Evolutionary conservation across 108 stramenopile genomes (phyloP).

Genomic region (Conticribra guillardii): DNA sequence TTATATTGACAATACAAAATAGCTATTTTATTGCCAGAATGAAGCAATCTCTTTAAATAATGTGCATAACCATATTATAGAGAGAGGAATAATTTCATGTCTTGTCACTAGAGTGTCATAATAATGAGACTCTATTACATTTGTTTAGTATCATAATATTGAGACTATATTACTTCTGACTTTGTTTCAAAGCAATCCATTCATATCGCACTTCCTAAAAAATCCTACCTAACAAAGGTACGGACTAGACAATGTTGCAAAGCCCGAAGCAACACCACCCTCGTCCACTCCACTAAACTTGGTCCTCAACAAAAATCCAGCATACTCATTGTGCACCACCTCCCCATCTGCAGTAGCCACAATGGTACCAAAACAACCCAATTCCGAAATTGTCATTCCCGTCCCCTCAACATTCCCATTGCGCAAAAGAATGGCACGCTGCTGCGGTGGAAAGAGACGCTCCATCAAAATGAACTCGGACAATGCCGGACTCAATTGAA

Average conservation of each 20-base stretch:
- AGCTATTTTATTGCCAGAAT: no score
- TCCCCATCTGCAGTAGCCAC: conserved; percentile 54
- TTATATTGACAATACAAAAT: no score
- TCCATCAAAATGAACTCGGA: conserved; percentile 91
- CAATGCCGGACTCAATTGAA: conserved; percentile 32
- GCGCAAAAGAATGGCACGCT: conserved; percentile 72
- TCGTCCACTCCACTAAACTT: conserved; percentile 89
- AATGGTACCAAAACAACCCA: conserved; percentile 81
- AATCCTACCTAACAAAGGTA: conserved; percentile 62
- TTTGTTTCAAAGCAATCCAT: no score
- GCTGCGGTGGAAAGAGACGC: conserved; percentile 82
- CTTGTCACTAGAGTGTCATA: no score
- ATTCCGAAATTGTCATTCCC: conserved; percentile 78
- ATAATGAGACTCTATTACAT: no score
- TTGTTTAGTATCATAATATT: no score
- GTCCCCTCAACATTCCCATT: conserved; percentile 75
- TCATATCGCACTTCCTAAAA: no score
- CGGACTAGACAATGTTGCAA: conserved; percentile 85
- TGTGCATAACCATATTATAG: no score
- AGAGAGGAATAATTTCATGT: no score
- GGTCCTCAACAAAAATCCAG: conserved; percentile 79
- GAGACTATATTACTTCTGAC: no score
- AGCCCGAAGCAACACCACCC: conserved; percentile 89
- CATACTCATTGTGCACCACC: conserved; percentile 76
- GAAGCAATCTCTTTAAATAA: no score